phyloP scores from a whole-genome alignment of 768 basidiomycete genomes.

The Kwoniella dendrophila region DNA sequence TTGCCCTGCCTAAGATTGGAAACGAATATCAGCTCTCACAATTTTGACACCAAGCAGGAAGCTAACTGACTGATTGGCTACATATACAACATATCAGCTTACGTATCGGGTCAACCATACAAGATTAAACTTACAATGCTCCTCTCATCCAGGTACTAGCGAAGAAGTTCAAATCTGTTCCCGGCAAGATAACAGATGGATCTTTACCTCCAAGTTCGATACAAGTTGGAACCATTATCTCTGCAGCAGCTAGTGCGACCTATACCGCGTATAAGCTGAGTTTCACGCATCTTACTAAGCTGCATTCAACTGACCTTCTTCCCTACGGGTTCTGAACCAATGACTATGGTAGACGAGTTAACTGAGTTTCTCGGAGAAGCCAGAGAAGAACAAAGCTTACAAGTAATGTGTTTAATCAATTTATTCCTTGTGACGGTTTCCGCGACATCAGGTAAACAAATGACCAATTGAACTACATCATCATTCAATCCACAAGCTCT shows the following conservation, averaged over 20 bases:
- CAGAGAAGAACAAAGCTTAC: slow-evolving; percentile 31
- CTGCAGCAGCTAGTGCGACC: slow-evolving; percentile 79
- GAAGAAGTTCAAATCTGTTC: slow-evolving; percentile 79
- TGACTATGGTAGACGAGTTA: slow-evolving; percentile 39
- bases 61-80: slow-evolving; percentile 44
- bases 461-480: slow-evolving; percentile 87
- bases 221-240: slow-evolving; percentile 84
- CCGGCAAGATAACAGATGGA: slow-evolving; percentile 83
- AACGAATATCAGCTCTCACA: background rate
- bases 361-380: background rate
- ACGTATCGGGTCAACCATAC: background rate
- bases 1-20: slow-evolving; percentile 63
- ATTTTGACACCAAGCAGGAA: too few species aligned
- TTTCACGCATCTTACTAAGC: background rate
- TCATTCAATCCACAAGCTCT: slow-evolving; percentile 76
- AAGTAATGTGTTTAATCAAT: slow-evolving; percentile 84
- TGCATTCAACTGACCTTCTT: slow-evolving; percentile 57
- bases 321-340: slow-evolving; percentile 55
- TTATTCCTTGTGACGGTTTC: slow-evolving; percentile 75
- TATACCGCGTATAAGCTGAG: slow-evolving; percentile 2
- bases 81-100: background rate
- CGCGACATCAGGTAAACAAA: slow-evolving; percentile 86
- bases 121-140: slow-evolving; percentile 70
- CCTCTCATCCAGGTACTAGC: slow-evolving; percentile 84
- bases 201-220: slow-evolving; percentile 98